Conservation (phyloP, 306 rosid genomes). For the Lathyrus oleraceus region DNA sequence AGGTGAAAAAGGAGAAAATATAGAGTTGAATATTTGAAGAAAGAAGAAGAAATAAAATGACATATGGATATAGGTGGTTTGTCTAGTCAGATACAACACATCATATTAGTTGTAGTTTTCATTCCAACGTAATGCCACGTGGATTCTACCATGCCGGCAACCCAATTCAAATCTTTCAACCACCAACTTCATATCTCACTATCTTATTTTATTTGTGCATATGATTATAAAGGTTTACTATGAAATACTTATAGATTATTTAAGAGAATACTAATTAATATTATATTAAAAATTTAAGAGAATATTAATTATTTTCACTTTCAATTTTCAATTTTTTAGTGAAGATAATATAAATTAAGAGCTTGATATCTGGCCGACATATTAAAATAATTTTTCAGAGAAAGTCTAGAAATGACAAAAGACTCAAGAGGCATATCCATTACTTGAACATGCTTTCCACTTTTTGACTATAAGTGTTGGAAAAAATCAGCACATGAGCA, state of each 20-base stretch:
- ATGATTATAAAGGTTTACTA: too few relatives aligned
- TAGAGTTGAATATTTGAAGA: neutral
- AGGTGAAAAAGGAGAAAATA: too few relatives aligned
- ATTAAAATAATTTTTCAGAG: neutral
- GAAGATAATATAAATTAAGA: too few relatives aligned
- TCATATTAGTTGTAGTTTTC: constrained; percentile 42
- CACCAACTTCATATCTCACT: neutral
- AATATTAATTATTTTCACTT: too few relatives aligned
- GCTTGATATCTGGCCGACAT: neutral
- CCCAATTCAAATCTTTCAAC: constrained; percentile 21
- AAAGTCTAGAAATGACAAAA: neutral
- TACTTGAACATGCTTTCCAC: neutral
- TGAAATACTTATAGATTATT: too few relatives aligned
- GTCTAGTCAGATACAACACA: constrained; percentile 44
- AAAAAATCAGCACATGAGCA: neutral
- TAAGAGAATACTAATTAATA: too few relatives aligned
- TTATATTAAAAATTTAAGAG: too few relatives aligned
- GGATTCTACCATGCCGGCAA: constrained; percentile 37
- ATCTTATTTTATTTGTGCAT: neutral
- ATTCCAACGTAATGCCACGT: constrained; percentile 44
- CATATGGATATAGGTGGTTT: constrained; percentile 15
- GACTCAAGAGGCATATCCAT: neutral
- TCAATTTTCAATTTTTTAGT: too few relatives aligned
- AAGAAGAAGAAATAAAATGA: neutral
- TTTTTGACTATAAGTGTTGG: neutral